These are phyloP conservation scores for Neurospora sp. DNA, from an alignment of 495 filamentous ascomycete species.

Conservation along the genomic window DNA sequence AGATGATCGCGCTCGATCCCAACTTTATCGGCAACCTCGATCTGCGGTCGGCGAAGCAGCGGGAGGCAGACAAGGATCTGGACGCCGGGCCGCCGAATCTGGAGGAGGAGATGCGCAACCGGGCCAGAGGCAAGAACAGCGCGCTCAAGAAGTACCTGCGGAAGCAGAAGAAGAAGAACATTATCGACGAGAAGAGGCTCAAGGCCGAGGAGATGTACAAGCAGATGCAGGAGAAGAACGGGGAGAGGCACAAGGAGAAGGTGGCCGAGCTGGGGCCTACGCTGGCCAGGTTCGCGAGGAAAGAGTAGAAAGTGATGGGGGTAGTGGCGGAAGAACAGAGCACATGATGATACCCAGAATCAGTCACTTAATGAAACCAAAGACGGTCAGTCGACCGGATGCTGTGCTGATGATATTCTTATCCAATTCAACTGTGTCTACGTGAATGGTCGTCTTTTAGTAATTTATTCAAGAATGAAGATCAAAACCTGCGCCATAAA, in stretches of 20 bases:
- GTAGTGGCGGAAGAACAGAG: not conserved
- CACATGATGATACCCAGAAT: constrained; percentile 21
- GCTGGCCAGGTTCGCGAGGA: constrained; percentile 37
- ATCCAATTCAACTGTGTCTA: not conserved
- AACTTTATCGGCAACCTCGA: constrained; percentile 83
- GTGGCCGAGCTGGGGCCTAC: constrained; percentile 36
- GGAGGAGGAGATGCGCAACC: constrained; percentile 55
- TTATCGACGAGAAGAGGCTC: constrained; percentile 79
- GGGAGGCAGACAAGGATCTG: constrained; percentile 61
- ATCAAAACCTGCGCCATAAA: not conserved
- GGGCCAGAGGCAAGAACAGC: constrained; percentile 85
- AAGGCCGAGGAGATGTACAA: constrained; percentile 45
- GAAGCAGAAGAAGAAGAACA: constrained; percentile 82
- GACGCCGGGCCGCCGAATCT: constrained; percentile 66
- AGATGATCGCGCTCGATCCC: constrained; percentile 93
- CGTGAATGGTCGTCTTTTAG: not conserved
- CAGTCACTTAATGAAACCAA: not conserved
- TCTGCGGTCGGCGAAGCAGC: constrained; percentile 60
- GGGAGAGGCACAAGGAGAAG: constrained; percentile 32
- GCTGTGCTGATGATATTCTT: not conserved
- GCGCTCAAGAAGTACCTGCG: constrained; percentile 74
- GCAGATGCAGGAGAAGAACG: constrained; percentile 29
- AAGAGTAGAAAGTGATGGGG: constrained; percentile 24
- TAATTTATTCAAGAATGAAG: not conserved
- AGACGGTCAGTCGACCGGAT: not conserved